phyloP scores from a whole-genome alignment of 345 rosid species.

The Excoecaria agallocha region DNA sequence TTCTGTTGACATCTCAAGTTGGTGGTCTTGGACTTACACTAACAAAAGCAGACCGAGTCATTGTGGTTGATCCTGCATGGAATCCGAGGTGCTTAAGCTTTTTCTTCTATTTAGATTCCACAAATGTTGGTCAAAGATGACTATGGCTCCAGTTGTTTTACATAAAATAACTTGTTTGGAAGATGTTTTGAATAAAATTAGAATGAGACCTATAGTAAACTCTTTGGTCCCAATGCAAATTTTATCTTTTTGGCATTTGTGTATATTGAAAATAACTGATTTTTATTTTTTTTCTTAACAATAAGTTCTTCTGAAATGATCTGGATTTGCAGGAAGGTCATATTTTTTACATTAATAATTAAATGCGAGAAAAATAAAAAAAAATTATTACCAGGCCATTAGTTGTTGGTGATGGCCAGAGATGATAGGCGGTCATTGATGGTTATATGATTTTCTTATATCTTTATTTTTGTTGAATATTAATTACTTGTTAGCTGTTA shows the following conservation, averaged over 20 bases:
- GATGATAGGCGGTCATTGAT: neutral
- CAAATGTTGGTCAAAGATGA: neutral
- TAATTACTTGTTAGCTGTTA: too few relatives aligned
- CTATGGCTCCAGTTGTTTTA: neutral
- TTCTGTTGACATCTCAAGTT: constrained; percentile 93
- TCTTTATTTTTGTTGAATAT: too few relatives aligned
- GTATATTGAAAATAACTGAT: neutral
- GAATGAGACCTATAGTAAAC: neutral
- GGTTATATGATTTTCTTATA: neutral
- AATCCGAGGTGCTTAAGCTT: constrained; percentile 68
- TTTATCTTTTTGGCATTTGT: neutral
- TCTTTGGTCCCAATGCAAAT: neutral
- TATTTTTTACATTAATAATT: neutral
- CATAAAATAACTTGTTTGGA: neutral
- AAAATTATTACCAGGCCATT: neutral
- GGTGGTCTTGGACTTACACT: constrained; percentile 99
- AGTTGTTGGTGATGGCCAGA: neutral
- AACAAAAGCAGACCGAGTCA: constrained; percentile 95
- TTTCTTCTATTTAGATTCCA: constrained; percentile 6
- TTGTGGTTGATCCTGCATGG: constrained; percentile 99
- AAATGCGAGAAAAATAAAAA: neutral
- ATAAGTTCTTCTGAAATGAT: neutral
- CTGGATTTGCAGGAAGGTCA: neutral
- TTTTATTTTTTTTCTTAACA: neutral
- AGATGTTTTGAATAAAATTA: neutral